A percentile compares a stretch with the other conserved stretches of the same genome.
phyloP scores from a whole-genome alignment of 352 stramenopile genomes.

The Globisporangium uncinulatum region DNA sequence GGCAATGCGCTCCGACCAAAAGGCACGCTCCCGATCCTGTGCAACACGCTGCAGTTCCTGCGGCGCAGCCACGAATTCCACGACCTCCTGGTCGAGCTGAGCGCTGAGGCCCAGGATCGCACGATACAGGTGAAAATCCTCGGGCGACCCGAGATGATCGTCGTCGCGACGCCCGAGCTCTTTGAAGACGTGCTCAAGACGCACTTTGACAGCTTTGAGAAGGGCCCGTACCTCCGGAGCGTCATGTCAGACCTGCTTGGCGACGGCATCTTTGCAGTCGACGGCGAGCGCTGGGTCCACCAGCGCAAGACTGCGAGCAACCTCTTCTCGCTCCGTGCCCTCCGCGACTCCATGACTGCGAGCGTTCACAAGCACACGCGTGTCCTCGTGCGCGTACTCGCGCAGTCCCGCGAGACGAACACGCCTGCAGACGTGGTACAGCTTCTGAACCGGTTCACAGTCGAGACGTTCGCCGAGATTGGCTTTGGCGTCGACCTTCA shows the following conservation, averaged over 20 bases:
- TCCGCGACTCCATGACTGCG: slow-evolving; percentile 19
- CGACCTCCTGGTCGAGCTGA: slow-evolving; percentile 36
- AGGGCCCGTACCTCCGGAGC: slow-evolving; percentile 34
- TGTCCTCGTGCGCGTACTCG: slow-evolving; percentile 7
- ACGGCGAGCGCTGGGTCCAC: slow-evolving; percentile 22
- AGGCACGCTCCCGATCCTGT: slow-evolving; percentile 30
- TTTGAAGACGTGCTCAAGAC: slow-evolving; percentile 51
- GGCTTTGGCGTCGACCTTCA: slow-evolving; percentile 58
- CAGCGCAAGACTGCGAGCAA: slow-evolving; percentile 25
- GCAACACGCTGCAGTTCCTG: slow-evolving; percentile 34
- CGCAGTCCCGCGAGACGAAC: slow-evolving; percentile 12
- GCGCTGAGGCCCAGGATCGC: slow-evolving; percentile 23
- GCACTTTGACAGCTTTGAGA: slow-evolving; percentile 42
- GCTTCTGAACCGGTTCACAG: slow-evolving; percentile 48
- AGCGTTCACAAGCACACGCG: slow-evolving; percentile 18
- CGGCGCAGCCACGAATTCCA: slow-evolving; percentile 29
- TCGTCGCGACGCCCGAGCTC: slow-evolving; percentile 37
- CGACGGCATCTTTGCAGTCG: slow-evolving; percentile 20
- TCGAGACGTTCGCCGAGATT: slow-evolving; percentile 65
- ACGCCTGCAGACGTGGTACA: slow-evolving; percentile 26
- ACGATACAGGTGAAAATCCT: slow-evolving; percentile 31
- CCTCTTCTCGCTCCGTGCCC: slow-evolving; percentile 23
- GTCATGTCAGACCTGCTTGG: slow-evolving; percentile 25
- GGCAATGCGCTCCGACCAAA: slow-evolving; percentile 5
- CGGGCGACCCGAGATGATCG: slow-evolving; percentile 34